phyloP scores from a whole-genome alignment of 441 rosid species.

The Brassica hybrid region DNA sequence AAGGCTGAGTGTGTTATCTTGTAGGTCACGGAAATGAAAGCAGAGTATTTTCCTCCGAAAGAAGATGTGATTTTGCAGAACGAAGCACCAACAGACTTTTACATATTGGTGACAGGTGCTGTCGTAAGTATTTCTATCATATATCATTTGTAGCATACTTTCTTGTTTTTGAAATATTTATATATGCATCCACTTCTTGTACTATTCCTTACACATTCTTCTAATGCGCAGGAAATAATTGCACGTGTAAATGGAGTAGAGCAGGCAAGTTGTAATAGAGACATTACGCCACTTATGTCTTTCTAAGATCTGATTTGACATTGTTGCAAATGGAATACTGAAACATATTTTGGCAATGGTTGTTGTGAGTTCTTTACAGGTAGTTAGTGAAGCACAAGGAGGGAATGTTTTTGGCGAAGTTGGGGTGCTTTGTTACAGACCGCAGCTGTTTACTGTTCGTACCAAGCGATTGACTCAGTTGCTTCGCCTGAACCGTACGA shows the following conservation, averaged over 20 bases:
- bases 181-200: conserved; percentile 10
- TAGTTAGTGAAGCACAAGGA: conserved; percentile 66
- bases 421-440: conserved; percentile 86
- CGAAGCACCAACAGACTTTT: conserved; percentile 91
- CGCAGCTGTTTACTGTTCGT: conserved; percentile 84
- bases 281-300: neutral
- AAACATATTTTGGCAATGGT: conserved; percentile 4
- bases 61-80: conserved; percentile 94
- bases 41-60: conserved; percentile 90
- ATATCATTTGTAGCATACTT: neutral
- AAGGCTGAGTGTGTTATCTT: neutral
- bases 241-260: conserved; percentile 59
- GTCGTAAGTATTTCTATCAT: conserved; percentile 54
- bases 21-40: conserved; percentile 91
- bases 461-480: conserved; percentile 83
- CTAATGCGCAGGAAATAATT: conserved; percentile 65
- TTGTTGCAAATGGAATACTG: neutral
- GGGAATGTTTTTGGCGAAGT: conserved; percentile 86
- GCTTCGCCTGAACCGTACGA: conserved; percentile 83
- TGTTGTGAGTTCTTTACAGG: conserved; percentile 45
- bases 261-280: conserved; percentile 53
- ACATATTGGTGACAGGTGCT: conserved; percentile 80
- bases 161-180: conserved; percentile 7
- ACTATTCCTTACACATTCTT: conserved; percentile 37
- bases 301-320: neutral